Evolutionary conservation across 495 filamentous ascomycete species (phyloP), one percentile per base, ranked within the genome.

Genomic region (Aspergillus egyptiacus): DNA sequence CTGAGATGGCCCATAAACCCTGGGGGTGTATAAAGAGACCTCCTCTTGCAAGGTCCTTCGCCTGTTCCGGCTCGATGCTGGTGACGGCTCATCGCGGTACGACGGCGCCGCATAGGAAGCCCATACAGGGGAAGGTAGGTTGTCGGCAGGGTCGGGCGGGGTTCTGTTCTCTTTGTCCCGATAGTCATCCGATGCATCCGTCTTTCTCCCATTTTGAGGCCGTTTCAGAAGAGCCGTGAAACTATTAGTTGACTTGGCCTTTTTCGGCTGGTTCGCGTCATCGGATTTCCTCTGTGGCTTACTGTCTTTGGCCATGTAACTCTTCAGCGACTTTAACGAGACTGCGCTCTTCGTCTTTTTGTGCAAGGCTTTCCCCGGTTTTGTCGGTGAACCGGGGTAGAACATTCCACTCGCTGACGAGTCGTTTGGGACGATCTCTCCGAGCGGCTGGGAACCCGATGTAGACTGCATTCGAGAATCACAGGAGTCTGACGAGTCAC

Each of bases 221-320:
- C 69, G 64, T 40, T 71, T 70, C 36, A 75, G 48, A 23, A 75
- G 77, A 3, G 74, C 82, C 0, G 81, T 77, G 4, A 95, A 71
- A 58, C 86, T 91, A 37, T 86, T 89, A 4, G 86, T 75, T 0
- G 89, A 94, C 58, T 94, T 95, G 14, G 81, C 78, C 73, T 91
- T 94, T 65, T 90, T 91, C 6, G 84, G 82, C 48, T 80, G 85
- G 31, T 63, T 61, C 3, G 56, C 53, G n/a, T 63, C 63, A 17
- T 62, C 56, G 13, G 35, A 17, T 6, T 50, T 56, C 33, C 77
- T 75, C 37, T 64, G 66, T 40, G 70, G 70, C 56, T 78, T 68
- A 54, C 62, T 66, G 62, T 77, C 66, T 50, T 65, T 68, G 60
- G 77, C 67, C 64, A 71, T 73, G 37, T 84, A 80, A 53, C 64